phyloP scores from a whole-genome alignment of 768 basidiomycete genomes.

The Leucosporidium scottii region DNA sequence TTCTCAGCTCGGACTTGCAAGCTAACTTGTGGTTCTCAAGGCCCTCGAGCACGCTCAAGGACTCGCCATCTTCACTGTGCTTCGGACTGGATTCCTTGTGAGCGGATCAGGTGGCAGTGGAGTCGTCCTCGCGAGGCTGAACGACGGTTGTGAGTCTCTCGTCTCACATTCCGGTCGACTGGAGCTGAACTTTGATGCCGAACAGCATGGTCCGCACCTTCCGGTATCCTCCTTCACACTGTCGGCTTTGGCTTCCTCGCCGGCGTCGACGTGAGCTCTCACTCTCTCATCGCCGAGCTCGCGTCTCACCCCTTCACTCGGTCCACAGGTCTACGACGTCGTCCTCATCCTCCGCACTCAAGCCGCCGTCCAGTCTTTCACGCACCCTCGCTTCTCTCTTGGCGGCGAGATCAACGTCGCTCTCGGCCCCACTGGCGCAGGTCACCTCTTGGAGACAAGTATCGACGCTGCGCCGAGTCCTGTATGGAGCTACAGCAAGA shows the following conservation, averaged over 20 bases:
- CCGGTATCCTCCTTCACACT: conserved; percentile 15
- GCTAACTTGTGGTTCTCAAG: background rate
- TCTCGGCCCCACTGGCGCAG: conserved; percentile 21
- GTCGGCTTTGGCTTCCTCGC: conserved; percentile 1
- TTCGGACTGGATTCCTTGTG: conserved; percentile 2
- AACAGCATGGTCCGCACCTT: conserved; percentile 16
- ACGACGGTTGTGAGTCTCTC: conserved; percentile 20
- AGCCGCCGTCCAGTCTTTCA: conserved; percentile 16
- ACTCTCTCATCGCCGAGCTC: background rate
- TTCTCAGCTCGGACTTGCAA: background rate
- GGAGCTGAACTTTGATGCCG: background rate
- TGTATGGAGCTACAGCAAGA: background rate
- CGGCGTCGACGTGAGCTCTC: conserved; percentile 9
- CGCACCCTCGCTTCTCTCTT: background rate
- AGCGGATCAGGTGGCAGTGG: conserved; percentile 10
- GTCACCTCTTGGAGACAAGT: conserved; percentile 3
- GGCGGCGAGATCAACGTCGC: conserved; percentile 12
- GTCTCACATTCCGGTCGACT: too few species aligned
- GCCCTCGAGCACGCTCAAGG: background rate
- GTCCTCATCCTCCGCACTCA: conserved; percentile 29
- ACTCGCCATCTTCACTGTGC: conserved; percentile 14
- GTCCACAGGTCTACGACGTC: conserved; percentile 26
- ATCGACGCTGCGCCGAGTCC: background rate
- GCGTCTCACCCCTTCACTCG: background rate
- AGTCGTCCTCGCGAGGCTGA: conserved; percentile 14